Evolutionary conservation across 164 flowering plant genomes (phyloP).

Genomic region (Stephania cephalantha): DNA sequence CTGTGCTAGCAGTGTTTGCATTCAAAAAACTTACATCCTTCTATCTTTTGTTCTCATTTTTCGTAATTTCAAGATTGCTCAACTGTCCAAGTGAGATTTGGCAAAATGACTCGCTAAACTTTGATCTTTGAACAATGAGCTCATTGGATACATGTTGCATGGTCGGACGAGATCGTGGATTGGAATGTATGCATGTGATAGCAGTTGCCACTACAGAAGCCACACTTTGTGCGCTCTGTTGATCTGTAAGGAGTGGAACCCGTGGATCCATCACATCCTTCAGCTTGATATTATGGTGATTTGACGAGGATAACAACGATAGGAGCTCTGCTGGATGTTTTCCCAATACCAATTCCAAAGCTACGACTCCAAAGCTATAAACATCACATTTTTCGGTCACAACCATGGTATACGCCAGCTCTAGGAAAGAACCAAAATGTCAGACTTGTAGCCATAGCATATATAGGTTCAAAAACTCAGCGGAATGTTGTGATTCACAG

Average conservation of each 20-base stretch:
- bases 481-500: not conserved
- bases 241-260: too few species aligned
- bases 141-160: slow-evolving; percentile 6
- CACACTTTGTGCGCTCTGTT: not conserved
- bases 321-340: slow-evolving; percentile 9
- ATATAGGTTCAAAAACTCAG: not conserved
- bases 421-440: not conserved
- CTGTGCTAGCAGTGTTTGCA: too few species aligned
- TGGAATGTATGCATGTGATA: slow-evolving; percentile 4
- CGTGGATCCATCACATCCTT: too few species aligned
- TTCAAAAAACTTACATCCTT: too few species aligned
- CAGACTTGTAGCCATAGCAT: not conserved
- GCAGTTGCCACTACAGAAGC: not conserved
- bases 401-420: slow-evolving; percentile 9
- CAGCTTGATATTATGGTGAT: too few species aligned
- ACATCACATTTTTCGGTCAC: slow-evolving; percentile 17
- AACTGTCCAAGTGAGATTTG: too few species aligned
- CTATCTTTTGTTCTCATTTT: too few species aligned
- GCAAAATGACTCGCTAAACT: too few species aligned
- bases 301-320: not conserved
- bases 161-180: slow-evolving; percentile 14
- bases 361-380: slow-evolving; percentile 12
- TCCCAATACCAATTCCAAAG: slow-evolving; percentile 8
- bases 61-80: too few species aligned
- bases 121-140: not conserved